These are phyloP conservation scores for Sphaerobolus stellatus DNA, from an alignment of 1,284 basidiomycete genomes.

Conservation along the genomic window DNA sequence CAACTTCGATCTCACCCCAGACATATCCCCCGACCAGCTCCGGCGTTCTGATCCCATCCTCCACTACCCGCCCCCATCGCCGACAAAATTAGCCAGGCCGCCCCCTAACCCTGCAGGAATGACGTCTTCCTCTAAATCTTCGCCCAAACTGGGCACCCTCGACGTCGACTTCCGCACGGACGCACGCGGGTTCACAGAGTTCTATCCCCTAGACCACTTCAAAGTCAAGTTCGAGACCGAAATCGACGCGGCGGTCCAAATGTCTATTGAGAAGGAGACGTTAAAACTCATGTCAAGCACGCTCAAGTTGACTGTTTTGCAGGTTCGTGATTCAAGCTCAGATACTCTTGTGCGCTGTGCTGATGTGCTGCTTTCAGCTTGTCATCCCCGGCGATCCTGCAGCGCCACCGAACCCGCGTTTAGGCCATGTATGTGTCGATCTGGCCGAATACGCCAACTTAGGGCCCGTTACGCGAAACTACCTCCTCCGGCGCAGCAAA, in stretches of 20 bases:
- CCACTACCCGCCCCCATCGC: background rate
- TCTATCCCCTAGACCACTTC: conserved; percentile 57
- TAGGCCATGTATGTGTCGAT: conserved; percentile 69
- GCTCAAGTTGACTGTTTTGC: conserved; percentile 66
- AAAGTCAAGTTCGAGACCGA: conserved; percentile 57
- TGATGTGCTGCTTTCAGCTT: conserved; percentile 30
- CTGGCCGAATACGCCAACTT: conserved; percentile 72
- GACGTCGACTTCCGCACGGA: conserved; percentile 18
- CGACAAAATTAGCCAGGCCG: conserved; percentile 5
- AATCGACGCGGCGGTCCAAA: conserved; percentile 57
- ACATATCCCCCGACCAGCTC: background rate
- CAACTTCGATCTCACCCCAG: conserved; percentile 4
- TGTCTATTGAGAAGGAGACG: conserved; percentile 48
- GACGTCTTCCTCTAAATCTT: conserved; percentile 4
- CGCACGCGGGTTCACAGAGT: conserved; percentile 57
- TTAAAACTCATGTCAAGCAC: conserved; percentile 53
- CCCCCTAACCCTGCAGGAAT: background rate
- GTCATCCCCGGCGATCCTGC: conserved; percentile 53
- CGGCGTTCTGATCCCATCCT: conserved; percentile 8
- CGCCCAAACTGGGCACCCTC: background rate
- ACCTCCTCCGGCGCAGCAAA: conserved; percentile 72
- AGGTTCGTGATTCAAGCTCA: conserved; percentile 37
- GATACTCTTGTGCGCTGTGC: background rate
- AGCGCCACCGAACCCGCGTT: conserved; percentile 52
- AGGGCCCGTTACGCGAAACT: conserved; percentile 64